phyloP scores from a whole-genome alignment of 169 alveolate species.

The Babesia bovis region DNA sequence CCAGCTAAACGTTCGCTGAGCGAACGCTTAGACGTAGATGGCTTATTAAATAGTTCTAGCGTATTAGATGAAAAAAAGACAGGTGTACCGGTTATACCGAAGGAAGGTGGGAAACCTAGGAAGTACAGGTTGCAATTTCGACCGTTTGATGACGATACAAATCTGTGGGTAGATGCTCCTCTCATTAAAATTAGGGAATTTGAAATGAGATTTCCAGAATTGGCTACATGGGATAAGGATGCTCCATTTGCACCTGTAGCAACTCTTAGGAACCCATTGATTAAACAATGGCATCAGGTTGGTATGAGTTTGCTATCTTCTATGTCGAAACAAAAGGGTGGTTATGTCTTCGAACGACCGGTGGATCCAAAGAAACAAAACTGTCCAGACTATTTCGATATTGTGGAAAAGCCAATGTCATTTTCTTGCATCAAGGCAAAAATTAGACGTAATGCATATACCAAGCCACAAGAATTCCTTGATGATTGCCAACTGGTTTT shows the following conservation, averaged over 20 bases:
- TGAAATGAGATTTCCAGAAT: conserved; percentile 79
- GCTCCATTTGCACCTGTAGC: conserved; percentile 64
- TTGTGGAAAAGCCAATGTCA: conserved; percentile 86
- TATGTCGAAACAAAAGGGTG: conserved; percentile 85
- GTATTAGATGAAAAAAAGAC: conserved; percentile 2
- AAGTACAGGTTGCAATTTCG: conserved; percentile 78
- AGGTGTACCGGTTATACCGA: conserved; percentile 53
- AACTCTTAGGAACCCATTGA: conserved; percentile 75
- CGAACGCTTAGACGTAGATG: conserved; percentile 23
- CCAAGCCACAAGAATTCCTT: conserved; percentile 78
- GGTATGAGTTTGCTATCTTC: conserved; percentile 73
- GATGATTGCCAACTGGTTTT: conserved; percentile 84
- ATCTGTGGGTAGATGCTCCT: conserved; percentile 84
- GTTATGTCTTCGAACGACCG: conserved; percentile 86
- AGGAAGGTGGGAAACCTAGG: conserved; percentile 39
- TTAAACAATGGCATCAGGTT: conserved; percentile 79
- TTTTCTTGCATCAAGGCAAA: conserved; percentile 80
- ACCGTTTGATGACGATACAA: conserved; percentile 78
- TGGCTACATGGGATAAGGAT: conserved; percentile 82
- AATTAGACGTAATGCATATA: conserved; percentile 75
- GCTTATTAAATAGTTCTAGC: conserved; percentile 4
- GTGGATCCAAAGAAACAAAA: conserved; percentile 87
- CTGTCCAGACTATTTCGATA: conserved; percentile 88
- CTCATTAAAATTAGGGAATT: conserved; percentile 80
- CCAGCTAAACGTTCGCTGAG: conserved; percentile 8